A percentile compares a stretch with the other conserved stretches of the same genome.
These are phyloP conservation scores for Alternaria triticina DNA, from an alignment of 2,329 filamentous ascomycete species.

Conservation along the genomic window DNA sequence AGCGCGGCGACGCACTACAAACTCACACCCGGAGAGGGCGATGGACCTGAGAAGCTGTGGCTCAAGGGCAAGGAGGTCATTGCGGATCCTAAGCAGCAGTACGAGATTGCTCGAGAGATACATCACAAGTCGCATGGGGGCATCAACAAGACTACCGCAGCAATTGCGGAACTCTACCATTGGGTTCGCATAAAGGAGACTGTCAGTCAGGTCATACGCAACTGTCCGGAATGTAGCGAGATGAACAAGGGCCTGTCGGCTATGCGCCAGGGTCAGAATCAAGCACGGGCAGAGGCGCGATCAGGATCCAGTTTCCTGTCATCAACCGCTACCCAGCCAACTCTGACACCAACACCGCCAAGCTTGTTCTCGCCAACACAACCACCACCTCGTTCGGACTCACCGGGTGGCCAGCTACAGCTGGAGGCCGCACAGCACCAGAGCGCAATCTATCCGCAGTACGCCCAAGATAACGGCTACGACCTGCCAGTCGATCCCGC, in stretches of 20 bases:
- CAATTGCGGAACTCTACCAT: conserved; percentile 91
- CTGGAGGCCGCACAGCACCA: conserved; percentile 39
- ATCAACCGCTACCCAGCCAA: conserved; percentile 8
- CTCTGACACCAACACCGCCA: conserved; percentile 19
- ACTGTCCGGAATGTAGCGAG: conserved; percentile 89
- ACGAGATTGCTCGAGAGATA: conserved; percentile 81
- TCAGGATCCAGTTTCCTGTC: conserved; percentile 11
- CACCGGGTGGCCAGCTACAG: conserved; percentile 36
- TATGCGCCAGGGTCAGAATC: conserved; percentile 31
- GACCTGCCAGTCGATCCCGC: conserved; percentile 67
- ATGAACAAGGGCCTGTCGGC: conserved; percentile 45
- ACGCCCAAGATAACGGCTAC: conserved; percentile 51
- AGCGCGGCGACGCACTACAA: conserved; percentile 97
- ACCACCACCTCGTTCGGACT: conserved; percentile 22
- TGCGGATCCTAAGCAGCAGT: conserved; percentile 85
- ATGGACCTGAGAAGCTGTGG: conserved; percentile 71
- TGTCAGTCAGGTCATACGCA: conserved; percentile 90
- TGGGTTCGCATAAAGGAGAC: conserved; percentile 99
- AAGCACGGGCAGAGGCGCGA: conserved; percentile 13
- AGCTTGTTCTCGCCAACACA: conserved; percentile 12
- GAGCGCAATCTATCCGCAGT: conserved; percentile 28
- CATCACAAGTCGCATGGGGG: conserved; percentile 83
- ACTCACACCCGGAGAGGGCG: conserved; percentile 62
- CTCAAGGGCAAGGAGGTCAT: conserved; percentile 98
- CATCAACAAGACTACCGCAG: conserved; percentile 97